Base-by-base conservation (phyloP, 2,329 filamentous ascomycete genomes). In the Pseudocercospora cruenta region DNA sequence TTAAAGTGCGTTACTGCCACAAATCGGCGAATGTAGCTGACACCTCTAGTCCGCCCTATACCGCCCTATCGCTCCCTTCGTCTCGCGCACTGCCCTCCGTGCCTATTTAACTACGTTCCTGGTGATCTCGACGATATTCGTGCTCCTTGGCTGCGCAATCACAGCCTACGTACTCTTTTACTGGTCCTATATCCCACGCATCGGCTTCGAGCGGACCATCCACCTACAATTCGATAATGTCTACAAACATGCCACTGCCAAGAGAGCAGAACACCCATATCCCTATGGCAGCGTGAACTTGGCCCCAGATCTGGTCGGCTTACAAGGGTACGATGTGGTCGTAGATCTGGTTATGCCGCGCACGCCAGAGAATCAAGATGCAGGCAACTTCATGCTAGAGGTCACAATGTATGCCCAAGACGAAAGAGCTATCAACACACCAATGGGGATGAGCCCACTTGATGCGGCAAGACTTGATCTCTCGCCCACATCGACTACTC, bases 331-430 rank as follows among this genome's bases (percentile, higher is more conserved):
- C 83, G 93, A 98, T 78, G 86, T 99, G 49, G 85, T 86, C 4
- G 84, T 98, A 1, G 83, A 87, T 22, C 84, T 99, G 33, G 85
- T 87, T 3, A 83, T 99, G 69, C 95, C 95, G 19, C 88, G 90
- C 47, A 95, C 92, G 2, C 88, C 88, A 0, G 80, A 84, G 1
- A 99, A 99, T 74, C 80, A 91, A 22, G 86, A 86, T 1, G 86
- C 87, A 14, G 95, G 95, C 28, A 98, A 98, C 80, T 98, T 97
- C 83, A 99, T 99, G 95, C 82, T 98, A 19, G 90, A 91, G 55
- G 81, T 97, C 16, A 86, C 88, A 67, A 86, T 97, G 60, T 84
- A 91, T 58, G 78, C 71, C 7, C 62, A 78, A 7, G 22, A 57
- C 39, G 28, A 60, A 31, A 59, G 39, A 22, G 39, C 53, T n/a